Evolutionary conservation across 148 eudicot genomes (phyloP).

Genomic region (Chenopodium formosanum): DNA sequence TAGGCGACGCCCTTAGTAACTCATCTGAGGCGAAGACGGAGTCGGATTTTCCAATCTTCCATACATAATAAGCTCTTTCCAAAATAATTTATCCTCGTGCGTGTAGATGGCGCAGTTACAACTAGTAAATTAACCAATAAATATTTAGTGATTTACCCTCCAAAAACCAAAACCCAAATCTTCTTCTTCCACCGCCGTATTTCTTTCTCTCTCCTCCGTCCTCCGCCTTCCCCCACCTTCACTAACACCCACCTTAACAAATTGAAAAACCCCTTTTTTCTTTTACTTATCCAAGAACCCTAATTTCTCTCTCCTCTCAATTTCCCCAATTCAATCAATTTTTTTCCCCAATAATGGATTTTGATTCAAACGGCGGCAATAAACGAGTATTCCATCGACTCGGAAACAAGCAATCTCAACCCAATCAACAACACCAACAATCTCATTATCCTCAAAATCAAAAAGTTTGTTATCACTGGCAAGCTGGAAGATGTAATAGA

Average conservation of each 20-base stretch:
- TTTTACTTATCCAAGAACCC: constrained; percentile 11
- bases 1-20: no score
- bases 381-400: constrained; percentile 64
- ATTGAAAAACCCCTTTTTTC: neutral
- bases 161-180: neutral
- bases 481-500: constrained; percentile 67
- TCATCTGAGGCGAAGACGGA: no score
- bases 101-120: constrained; percentile 14
- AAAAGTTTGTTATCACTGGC: constrained; percentile 80
- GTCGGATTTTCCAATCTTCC: no score
- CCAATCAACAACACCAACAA: neutral
- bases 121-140: neutral
- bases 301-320: neutral
- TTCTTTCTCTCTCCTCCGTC: constrained; percentile 3
- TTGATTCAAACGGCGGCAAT: constrained; percentile 50
- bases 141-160: neutral
- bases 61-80: no score
- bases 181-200: neutral
- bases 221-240: neutral
- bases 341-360: constrained; percentile 46
- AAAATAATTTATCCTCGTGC: neutral
- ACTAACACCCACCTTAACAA: neutral
- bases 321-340: neutral
- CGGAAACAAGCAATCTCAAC: constrained; percentile 23
- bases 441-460: constrained; percentile 17